phyloP scores from a whole-genome alignment of 148 eudicot genomes.

The Camellia japonica region DNA sequence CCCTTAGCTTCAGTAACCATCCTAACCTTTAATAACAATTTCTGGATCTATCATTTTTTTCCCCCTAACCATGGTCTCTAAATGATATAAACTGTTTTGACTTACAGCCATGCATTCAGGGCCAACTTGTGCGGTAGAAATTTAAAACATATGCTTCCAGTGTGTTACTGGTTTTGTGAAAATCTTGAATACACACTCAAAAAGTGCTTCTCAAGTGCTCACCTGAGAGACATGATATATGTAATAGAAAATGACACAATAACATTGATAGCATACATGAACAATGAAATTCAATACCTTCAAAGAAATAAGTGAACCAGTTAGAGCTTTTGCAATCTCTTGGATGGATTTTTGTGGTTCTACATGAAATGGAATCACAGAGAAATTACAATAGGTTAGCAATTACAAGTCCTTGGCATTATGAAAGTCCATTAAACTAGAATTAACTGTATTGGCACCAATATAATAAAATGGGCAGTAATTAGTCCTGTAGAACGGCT shows the following conservation, averaged over 20 bases:
- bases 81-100: too few species aligned
- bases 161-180: too few species aligned
- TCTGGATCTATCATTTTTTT: too few species aligned
- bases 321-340: conserved; percentile 71
- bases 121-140: too few species aligned
- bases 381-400: conserved; percentile 9
- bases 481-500: neutral
- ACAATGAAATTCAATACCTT: conserved; percentile 51
- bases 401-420: neutral
- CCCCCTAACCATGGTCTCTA: too few species aligned
- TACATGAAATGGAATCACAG: conserved; percentile 33
- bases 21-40: neutral
- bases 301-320: conserved; percentile 62
- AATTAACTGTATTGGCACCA: neutral
- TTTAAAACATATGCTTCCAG: too few species aligned
- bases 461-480: neutral
- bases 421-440: neutral
- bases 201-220: neutral
- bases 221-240: neutral
- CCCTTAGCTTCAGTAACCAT: neutral
- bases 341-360: conserved; percentile 71
- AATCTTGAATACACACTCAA: neutral
- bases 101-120: too few species aligned
- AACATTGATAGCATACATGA: neutral
- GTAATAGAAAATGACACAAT: neutral